Evolutionary conservation across 768 basidiomycete genomes (phyloP).

Genomic region (Leccinellum rugosiceps): DNA sequence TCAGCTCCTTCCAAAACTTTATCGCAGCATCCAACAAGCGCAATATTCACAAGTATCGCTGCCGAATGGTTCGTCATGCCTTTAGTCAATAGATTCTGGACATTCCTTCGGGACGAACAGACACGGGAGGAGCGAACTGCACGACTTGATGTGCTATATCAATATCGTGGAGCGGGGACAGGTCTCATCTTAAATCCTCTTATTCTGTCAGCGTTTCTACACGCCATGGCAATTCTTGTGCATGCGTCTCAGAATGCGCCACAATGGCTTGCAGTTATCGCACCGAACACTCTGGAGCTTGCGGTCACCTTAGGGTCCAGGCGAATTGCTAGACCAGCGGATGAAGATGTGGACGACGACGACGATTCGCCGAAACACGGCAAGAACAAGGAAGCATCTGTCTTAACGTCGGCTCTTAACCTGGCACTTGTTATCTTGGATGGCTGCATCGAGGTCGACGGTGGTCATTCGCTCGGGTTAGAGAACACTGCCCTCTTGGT

Average conservation of each 20-base stretch:
- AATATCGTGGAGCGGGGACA: constrained; percentile 72
- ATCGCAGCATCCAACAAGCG: constrained; percentile 2
- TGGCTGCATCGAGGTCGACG: constrained; percentile 71
- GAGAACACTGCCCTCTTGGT: constrained; percentile 73
- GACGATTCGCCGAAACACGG: constrained; percentile 14
- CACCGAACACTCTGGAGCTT: constrained; percentile 79
- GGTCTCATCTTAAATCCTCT: constrained; percentile 80
- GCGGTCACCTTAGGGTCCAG: constrained; percentile 75
- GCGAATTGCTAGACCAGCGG: constrained; percentile 46
- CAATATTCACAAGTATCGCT: constrained; percentile 63
- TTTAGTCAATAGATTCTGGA: constrained; percentile 91
- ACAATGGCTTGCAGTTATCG: constrained; percentile 78
- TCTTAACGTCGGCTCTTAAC: constrained; percentile 75
- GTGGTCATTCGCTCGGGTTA: constrained; percentile 66
- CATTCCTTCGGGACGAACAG: constrained; percentile 84
- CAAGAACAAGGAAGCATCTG: constrained; percentile 60
- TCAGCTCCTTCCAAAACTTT: constrained; percentile 18
- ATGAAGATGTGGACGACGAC: constrained; percentile 35
- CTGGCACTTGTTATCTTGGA: constrained; percentile 75
- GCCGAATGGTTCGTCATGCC: constrained; percentile 89
- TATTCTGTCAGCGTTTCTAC: constrained; percentile 71
- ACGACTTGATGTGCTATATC: constrained; percentile 47
- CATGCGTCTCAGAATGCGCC: constrained; percentile 80
- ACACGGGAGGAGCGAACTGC: constrained; percentile 69
- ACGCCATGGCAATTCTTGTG: constrained; percentile 73